These are phyloP conservation scores for Dictyophora rubrovolvata DNA, from an alignment of 768 basidiomycete genomes.

Conservation along the genomic window DNA sequence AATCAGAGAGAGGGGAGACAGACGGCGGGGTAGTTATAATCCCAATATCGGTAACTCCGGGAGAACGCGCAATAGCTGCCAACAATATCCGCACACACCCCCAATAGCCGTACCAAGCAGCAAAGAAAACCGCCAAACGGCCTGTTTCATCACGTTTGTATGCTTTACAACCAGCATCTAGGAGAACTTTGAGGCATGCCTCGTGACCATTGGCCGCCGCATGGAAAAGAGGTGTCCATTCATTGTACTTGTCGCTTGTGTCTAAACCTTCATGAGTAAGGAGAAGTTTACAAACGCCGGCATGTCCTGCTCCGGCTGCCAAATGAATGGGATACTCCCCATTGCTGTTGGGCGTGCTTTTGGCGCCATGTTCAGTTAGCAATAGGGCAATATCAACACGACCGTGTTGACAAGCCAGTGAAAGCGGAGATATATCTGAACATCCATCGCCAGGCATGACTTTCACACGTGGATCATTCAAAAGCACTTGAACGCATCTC, in stretches of 20 bases:
- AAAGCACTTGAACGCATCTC: conserved; percentile 72
- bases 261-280: conserved; percentile 72
- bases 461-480: conserved; percentile 59
- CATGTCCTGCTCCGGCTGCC: conserved; percentile 87
- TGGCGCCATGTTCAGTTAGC: conserved; percentile 67
- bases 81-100: conserved; percentile 55
- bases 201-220: conserved; percentile 80
- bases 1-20: conserved; percentile 21
- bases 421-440: conserved; percentile 74
- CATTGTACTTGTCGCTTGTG: conserved; percentile 89
- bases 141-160: conserved; percentile 74
- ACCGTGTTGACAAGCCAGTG: conserved; percentile 84
- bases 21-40: conserved; percentile 3
- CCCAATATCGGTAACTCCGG: conserved; percentile 5
- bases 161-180: conserved; percentile 72
- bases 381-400: conserved; percentile 74
- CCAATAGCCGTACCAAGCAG: conserved; percentile 91
- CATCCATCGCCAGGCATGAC: conserved; percentile 46
- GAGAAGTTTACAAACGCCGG: conserved; percentile 70
- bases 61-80: conserved; percentile 24
- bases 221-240: conserved; percentile 97
- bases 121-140: conserved; percentile 82
- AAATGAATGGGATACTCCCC: conserved; percentile 98
- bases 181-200: conserved; percentile 63
- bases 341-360: conserved; percentile 76